phyloP scores from a whole-genome alignment of 1,139 yeast genomes.

The Geotrichum australiense region DNA sequence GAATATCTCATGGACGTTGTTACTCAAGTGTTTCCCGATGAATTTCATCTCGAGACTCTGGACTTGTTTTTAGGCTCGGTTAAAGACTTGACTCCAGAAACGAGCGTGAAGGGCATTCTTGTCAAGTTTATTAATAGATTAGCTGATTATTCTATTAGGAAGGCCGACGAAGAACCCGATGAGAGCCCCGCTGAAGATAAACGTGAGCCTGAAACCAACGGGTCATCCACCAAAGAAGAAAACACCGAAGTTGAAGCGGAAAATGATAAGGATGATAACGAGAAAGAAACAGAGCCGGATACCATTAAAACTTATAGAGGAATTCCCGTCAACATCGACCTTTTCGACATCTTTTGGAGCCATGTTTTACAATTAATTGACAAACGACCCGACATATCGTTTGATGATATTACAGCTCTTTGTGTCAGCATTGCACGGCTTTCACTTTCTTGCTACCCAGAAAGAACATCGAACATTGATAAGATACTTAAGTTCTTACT shows the following conservation, averaged over 20 bases:
- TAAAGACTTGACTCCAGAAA: constrained; percentile 60
- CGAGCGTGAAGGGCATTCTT: constrained; percentile 60
- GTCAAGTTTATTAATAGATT: constrained; percentile 68
- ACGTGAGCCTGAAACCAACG: constrained; percentile 12
- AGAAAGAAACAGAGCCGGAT: constrained; percentile 10
- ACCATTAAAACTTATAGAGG: constrained; percentile 11
- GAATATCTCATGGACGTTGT: constrained; percentile 82
- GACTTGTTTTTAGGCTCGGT: constrained; percentile 60
- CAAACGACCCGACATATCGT: constrained; percentile 55
- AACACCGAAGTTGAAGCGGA: not conserved
- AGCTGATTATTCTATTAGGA: constrained; percentile 45
- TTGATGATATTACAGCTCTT: constrained; percentile 58
- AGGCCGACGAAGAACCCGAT: constrained; percentile 23
- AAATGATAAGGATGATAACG: constrained; percentile 14
- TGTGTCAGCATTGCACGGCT: constrained; percentile 60
- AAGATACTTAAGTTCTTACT: constrained; percentile 53
- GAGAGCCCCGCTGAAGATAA: constrained; percentile 16
- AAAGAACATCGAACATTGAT: constrained; percentile 48
- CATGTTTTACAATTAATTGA: constrained; percentile 51
- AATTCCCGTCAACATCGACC: constrained; percentile 28
- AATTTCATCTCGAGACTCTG: constrained; percentile 75
- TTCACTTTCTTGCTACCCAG: constrained; percentile 50
- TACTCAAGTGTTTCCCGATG: constrained; percentile 91
- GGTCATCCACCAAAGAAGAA: constrained; percentile 10
- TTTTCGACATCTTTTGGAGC: constrained; percentile 59